Evolutionary conservation across 2,329 filamentous ascomycete genomes (phyloP).

Genomic region (Colletotrichum sidae): DNA sequence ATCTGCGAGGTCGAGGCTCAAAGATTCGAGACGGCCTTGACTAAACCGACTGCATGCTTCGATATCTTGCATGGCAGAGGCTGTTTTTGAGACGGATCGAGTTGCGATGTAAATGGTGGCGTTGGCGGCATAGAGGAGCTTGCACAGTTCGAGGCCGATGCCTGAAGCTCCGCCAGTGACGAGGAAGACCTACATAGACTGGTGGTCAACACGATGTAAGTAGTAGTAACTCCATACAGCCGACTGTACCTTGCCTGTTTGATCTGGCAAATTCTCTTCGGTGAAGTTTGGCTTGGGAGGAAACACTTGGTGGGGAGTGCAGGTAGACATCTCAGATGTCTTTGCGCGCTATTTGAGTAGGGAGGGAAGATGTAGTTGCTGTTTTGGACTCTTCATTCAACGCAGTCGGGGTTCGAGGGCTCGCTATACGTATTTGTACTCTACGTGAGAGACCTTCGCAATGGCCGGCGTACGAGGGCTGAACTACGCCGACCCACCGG

Average conservation of each 20-base stretch:
- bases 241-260: conserved; percentile 48
- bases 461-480: no score
- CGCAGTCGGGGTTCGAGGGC: no score
- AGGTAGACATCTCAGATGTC: no score
- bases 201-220: background rate
- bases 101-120: conserved; percentile 66
- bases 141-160: conserved; percentile 63
- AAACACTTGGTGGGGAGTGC: conserved; percentile 39
- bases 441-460: no score
- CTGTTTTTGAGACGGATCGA: conserved; percentile 57
- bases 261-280: conserved; percentile 53
- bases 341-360: no score
- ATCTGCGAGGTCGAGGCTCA: conserved; percentile 57
- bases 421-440: no score
- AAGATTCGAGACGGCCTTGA: conserved; percentile 51
- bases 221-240: background rate
- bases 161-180: conserved; percentile 57
- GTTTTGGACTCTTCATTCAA: no score
- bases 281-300: conserved; percentile 53
- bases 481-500: no score
- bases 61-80: conserved; percentile 51
- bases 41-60: conserved; percentile 46
- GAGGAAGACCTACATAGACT: conserved; percentile 55
- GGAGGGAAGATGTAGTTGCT: no score
- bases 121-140: conserved; percentile 64